Base-by-base conservation (phyloP, 2,329 filamentous ascomycete genomes). In the Aureobasidium melanogenum region DNA sequence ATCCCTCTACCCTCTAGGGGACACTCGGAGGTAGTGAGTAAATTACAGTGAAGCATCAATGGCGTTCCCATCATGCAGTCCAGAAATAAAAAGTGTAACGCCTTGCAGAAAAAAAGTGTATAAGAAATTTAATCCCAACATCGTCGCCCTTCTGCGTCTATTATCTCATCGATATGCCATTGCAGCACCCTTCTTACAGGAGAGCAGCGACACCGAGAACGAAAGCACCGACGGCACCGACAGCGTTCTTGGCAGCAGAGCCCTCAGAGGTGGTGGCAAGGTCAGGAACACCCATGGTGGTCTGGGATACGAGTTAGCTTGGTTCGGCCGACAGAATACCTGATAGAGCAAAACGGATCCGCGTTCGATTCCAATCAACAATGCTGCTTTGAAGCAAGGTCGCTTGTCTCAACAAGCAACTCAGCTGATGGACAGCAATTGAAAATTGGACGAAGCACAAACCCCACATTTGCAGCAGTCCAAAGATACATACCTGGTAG, bases 181-280 rank as follows among this genome's bases (percentile, higher is more conserved):
- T 54, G 50, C 50, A 30, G 14, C 34, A 28, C 28, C 54, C 38
- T 56, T 57, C 41, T 62, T 55, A 54, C 50, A 56, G 39, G 44
- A 59, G 56, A 50, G 56, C 56, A 50, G 56, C 56, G 22, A 26
- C 56, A 59, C 56, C 56, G 22, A 59, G 56, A 59, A 44, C 56
- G 56, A 59, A 59, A 26, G 56, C 56, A 14, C 56, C 56, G 26
- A 59, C 24, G 22, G 56, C 43, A 32, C 56, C 56, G 17, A 50
- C 56, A 39, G 24, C 43, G 43, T 32, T 14, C 32, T 44, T 48
- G 44, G 22, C 56, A 50, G 56, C 56, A 59, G 44, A 39, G 56
- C 44, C 56, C 56, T 59, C 22, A 24, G 56, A 59, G 4, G 32
- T 9, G n/a, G 44, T 50, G 30, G 55, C 7, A 32, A 36, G 48